Percentiles rank a stretch among this genome's conserved stretches.
Evolutionary conservation across 495 filamentous ascomycete species (phyloP).

Genomic region (Aspergillus indologenus): DNA sequence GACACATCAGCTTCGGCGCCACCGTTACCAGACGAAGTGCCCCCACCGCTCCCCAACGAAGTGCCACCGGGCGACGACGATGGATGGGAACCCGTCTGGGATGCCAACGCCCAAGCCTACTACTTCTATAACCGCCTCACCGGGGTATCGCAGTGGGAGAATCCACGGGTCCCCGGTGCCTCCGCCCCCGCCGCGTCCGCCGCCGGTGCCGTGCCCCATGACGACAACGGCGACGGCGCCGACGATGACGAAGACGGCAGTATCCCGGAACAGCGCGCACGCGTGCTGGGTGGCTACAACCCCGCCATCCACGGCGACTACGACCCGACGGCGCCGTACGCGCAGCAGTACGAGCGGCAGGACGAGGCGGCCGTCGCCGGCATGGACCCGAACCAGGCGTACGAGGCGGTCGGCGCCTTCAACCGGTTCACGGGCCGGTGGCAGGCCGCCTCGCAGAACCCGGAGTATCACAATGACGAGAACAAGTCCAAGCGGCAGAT

Average conservation of each 20-base stretch:
- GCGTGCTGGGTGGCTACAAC: conserved; percentile 73
- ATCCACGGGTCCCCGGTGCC: conserved; percentile 68
- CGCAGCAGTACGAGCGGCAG: conserved; percentile 50
- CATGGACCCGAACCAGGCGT: conserved; percentile 43
- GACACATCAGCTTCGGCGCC: conserved; percentile 30
- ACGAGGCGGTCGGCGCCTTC: conserved; percentile 70
- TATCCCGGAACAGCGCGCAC: conserved; percentile 4
- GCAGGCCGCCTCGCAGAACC: conserved; percentile 59
- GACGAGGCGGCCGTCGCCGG: conserved; percentile 23
- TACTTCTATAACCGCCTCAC: conserved; percentile 92
- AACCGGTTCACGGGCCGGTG: conserved; percentile 91
- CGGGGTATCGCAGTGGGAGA: conserved; percentile 77
- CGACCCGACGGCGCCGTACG: conserved; percentile 90
- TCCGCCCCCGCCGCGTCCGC: conserved; percentile 5
- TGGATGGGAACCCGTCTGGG: conserved; percentile 88
- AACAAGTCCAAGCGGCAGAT: conserved; percentile 86
- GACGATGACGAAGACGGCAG: not conserved
- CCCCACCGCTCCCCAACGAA: conserved; percentile 51
- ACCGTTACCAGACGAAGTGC: conserved; percentile 50
- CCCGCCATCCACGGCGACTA: conserved; percentile 95
- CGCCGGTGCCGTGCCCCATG: too few species aligned
- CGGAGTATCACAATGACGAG: conserved; percentile 82
- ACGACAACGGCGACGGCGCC: too few species aligned
- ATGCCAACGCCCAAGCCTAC: conserved; percentile 62
- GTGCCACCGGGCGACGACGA: conserved; percentile 66